These are phyloP conservation scores for Psilocybe cyanescens DNA, from an alignment of 768 basidiomycete genomes.

Conservation along the genomic window DNA sequence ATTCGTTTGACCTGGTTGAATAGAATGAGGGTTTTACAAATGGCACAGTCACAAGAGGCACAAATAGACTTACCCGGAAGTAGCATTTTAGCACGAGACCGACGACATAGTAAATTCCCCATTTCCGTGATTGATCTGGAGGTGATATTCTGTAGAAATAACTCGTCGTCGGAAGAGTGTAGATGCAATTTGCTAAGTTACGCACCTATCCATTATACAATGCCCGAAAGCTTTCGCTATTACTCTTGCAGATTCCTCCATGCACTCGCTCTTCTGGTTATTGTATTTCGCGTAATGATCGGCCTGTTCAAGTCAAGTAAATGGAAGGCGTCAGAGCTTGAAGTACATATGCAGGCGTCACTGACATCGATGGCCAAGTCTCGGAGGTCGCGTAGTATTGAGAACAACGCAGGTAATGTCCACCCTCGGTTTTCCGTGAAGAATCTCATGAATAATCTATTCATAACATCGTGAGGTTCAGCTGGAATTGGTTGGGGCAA, in stretches of 20 bases:
- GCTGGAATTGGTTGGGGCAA: background rate
- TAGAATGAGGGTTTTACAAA: background rate
- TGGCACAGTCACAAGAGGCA: conserved; percentile 4
- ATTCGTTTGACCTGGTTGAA: conserved; percentile 79
- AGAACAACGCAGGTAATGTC: conserved; percentile 84
- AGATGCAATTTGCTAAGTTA: background rate
- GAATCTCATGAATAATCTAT: conserved; percentile 75
- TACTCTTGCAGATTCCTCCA: conserved; percentile 87
- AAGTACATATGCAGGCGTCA: background rate
- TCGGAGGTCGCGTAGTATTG: conserved; percentile 78
- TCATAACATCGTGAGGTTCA: background rate
- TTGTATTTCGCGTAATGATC: conserved; percentile 63
- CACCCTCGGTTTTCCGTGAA: conserved; percentile 84
- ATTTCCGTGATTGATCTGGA: conserved; percentile 75
- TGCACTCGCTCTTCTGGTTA: conserved; percentile 60
- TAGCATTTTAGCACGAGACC: conserved; percentile 92
- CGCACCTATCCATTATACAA: conserved; percentile 78
- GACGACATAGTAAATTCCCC: conserved; percentile 93
- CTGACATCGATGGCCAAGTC: conserved; percentile 84
- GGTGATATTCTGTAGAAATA: conserved; percentile 59
- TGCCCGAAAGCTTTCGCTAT: conserved; percentile 90
- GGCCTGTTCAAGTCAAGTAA: conserved; percentile 42
- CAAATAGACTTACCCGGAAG: conserved; percentile 70
- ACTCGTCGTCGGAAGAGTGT: background rate
- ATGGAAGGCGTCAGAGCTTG: background rate